These are phyloP conservation scores for Phytophthora foliorum DNA, from an alignment of 352 stramenopile species.

Conservation along the genomic window DNA sequence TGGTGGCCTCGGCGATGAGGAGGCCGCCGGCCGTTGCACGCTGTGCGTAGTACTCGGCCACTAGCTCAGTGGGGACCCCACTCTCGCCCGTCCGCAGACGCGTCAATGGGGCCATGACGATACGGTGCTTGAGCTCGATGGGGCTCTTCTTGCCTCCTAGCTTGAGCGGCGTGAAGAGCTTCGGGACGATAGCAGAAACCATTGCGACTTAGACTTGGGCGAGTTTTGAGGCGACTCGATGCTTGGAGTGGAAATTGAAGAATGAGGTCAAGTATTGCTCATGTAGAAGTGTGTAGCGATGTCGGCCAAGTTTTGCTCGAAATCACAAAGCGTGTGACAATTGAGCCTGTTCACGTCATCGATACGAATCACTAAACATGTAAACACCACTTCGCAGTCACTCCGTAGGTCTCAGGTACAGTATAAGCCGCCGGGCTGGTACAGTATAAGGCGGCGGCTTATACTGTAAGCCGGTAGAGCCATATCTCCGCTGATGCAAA, in stretches of 20 bases:
- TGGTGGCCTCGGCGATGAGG: constrained; percentile 64
- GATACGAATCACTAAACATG: too few relatives aligned
- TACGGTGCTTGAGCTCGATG: constrained; percentile 50
- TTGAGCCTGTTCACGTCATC: too few relatives aligned
- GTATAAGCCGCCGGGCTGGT: too few relatives aligned
- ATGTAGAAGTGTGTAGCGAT: too few relatives aligned
- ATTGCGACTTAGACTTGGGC: constrained; percentile 13
- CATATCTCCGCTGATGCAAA: too few relatives aligned
- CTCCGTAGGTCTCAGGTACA: too few relatives aligned
- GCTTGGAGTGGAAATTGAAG: constrained; percentile 6
- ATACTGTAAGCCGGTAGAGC: too few relatives aligned
- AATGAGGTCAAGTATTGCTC: too few relatives aligned
- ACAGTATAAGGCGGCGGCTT: too few relatives aligned
- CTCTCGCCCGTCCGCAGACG: constrained; percentile 36
- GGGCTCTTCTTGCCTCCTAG: constrained; percentile 40
- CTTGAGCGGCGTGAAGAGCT: constrained; percentile 50
- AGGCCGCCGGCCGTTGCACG: constrained; percentile 52
- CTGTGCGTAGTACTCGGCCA: constrained; percentile 52
- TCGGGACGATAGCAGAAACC: constrained; percentile 20
- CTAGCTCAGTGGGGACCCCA: constrained; percentile 34
- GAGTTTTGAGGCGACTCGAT: background rate
- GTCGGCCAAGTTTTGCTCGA: too few relatives aligned
- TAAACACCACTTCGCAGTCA: too few relatives aligned
- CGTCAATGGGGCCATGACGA: constrained; percentile 65
- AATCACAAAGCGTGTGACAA: too few relatives aligned